Evolutionary conservation across 129 eudicot species (phyloP).

Genomic region (Sambucus nigra): DNA sequence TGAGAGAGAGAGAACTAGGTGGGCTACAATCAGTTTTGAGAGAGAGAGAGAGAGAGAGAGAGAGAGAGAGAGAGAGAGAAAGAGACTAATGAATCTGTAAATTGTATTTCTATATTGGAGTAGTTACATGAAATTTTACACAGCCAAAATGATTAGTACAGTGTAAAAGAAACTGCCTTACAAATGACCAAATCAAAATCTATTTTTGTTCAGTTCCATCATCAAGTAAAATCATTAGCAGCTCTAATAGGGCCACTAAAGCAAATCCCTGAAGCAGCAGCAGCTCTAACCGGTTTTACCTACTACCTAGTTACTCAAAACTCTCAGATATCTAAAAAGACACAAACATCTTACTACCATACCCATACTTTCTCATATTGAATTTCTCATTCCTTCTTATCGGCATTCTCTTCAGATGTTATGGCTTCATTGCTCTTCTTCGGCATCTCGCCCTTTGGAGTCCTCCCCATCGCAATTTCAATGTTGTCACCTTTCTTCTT

Average conservation of each 20-base stretch:
- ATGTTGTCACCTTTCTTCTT: neutral
- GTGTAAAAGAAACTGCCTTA: neutral
- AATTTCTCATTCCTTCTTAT: neutral
- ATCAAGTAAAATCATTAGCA: no score
- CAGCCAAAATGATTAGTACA: neutral
- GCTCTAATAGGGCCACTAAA: neutral
- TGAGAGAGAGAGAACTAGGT: no score
- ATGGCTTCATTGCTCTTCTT: no score
- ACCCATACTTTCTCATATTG: neutral
- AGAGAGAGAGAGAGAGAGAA: neutral
- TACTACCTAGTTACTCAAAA: neutral
- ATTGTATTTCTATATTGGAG: neutral
- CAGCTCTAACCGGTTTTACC: neutral
- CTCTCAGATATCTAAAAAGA: neutral
- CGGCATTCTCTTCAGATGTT: neutral
- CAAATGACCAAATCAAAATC: neutral
- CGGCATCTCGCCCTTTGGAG: neutral
- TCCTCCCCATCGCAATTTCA: neutral
- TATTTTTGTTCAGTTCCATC: neutral
- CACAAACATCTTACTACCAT: conserved; percentile 2
- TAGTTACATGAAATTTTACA: neutral
- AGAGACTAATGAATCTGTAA: neutral
- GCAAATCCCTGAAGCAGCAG: neutral
- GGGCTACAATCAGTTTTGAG: no score
- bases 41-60: neutral